Percentiles rank a stretch among this genome's conserved stretches.
Conservation (phyloP, 2,329 filamentous ascomycete species). For the Colletotrichum orchidophilum region DNA sequence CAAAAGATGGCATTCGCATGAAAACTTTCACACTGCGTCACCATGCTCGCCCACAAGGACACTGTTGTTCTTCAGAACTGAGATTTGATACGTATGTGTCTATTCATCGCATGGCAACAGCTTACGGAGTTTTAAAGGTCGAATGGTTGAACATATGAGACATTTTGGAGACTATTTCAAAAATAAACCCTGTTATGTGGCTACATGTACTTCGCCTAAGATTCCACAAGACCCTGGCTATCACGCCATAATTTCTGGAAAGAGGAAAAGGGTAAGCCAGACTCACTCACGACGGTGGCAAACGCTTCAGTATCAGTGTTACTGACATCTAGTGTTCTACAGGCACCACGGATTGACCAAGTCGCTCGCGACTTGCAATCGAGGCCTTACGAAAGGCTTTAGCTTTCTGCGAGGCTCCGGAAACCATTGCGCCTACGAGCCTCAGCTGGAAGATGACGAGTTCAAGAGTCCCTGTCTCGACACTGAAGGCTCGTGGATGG, state of each 20-base stretch:
- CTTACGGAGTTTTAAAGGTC: constrained; percentile 35
- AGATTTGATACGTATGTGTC: constrained; percentile 47
- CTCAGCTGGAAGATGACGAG: constrained; percentile 38
- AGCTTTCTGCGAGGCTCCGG: constrained; percentile 51
- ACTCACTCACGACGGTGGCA: too few relatives aligned
- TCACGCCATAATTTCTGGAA: constrained; percentile 42
- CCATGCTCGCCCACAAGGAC: constrained; percentile 66
- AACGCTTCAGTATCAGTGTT: too few relatives aligned
- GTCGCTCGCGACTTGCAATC: constrained; percentile 46
- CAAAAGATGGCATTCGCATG: constrained; percentile 58
- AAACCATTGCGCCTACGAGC: constrained; percentile 66
- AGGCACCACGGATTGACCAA: constrained; percentile 46
- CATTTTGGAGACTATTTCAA: constrained; percentile 10
- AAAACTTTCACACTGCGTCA: constrained; percentile 67
- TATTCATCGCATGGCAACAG: background rate
- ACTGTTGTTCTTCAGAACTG: constrained; percentile 69
- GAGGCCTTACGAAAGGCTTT: constrained; percentile 53
- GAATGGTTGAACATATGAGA: constrained; percentile 56
- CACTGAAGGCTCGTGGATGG: constrained; percentile 45
- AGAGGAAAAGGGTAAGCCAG: constrained; percentile 45
- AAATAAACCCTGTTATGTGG: constrained; percentile 43
- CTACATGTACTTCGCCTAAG: constrained; percentile 42
- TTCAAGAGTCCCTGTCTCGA: constrained; percentile 8
- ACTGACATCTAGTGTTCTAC: constrained; percentile 25
- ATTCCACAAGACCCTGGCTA: constrained; percentile 43